phyloP scores from a whole-genome alignment of 2,329 filamentous ascomycete genomes.

The Aspergillus fischeri region DNA sequence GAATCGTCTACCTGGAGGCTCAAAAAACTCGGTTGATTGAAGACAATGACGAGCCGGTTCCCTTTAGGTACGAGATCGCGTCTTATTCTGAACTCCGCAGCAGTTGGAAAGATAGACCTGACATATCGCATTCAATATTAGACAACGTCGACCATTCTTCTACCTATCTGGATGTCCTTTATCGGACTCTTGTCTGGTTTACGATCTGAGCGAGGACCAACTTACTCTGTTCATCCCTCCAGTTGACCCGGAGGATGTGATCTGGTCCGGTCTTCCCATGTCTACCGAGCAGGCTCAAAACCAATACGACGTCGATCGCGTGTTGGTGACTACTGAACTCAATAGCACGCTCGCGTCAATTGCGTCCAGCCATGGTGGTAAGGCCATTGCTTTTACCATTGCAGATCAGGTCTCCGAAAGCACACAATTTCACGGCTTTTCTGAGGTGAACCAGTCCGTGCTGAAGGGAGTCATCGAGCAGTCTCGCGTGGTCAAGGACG shows the following conservation, averaged over 20 bases:
- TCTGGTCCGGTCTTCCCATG: conserved; percentile 88
- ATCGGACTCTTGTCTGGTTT: conserved; percentile 74
- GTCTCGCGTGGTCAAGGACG: conserved; percentile 75
- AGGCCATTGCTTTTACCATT: conserved; percentile 68
- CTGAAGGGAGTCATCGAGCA: conserved; percentile 72
- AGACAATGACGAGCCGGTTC: conserved; percentile 79
- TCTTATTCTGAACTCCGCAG: not conserved
- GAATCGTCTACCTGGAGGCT: conserved; percentile 83
- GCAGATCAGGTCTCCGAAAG: conserved; percentile 69
- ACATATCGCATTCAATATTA: conserved; percentile 32
- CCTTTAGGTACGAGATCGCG: conserved; percentile 61
- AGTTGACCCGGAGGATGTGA: conserved; percentile 77
- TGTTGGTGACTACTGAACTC: conserved; percentile 67
- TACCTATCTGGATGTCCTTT: conserved; percentile 85
- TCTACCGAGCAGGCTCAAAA: conserved; percentile 69
- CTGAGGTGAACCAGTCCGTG: conserved; percentile 55
- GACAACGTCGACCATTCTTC: conserved; percentile 89
- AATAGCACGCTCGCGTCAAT: conserved; percentile 64
- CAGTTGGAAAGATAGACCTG: not conserved
- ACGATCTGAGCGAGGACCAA: conserved; percentile 69
- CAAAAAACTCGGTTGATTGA: conserved; percentile 77
- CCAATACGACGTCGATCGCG: conserved; percentile 77
- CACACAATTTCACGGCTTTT: conserved; percentile 68
- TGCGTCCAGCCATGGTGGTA: conserved; percentile 32
- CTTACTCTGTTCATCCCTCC: conserved; percentile 89